phyloP scores from a whole-genome alignment of 2,329 filamentous ascomycete genomes.

The Diplocarpon mali region DNA sequence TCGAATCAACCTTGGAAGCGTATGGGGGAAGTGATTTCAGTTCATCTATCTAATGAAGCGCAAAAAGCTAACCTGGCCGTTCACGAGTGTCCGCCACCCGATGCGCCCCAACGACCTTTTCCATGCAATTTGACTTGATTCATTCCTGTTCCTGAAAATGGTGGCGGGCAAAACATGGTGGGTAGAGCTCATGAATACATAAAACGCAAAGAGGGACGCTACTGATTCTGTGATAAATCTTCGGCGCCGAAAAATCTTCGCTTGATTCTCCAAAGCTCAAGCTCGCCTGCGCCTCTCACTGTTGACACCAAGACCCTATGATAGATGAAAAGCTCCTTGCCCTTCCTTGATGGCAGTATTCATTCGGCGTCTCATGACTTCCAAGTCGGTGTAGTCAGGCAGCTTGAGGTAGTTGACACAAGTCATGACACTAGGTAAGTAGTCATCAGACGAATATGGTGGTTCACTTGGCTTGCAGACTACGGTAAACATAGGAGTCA shows the following conservation, averaged over 20 bases:
- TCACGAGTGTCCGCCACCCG: constrained; percentile 16
- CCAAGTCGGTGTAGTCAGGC: constrained; percentile 78
- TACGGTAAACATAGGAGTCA: constrained; percentile 97
- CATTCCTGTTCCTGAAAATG: constrained; percentile 9
- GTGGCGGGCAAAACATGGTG: constrained; percentile 5
- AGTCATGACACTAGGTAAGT: constrained; percentile 99
- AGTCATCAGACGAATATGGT: constrained; percentile 89
- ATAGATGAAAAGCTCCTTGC: constrained; percentile 94
- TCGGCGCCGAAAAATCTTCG: not conserved
- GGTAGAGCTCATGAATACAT: constrained; percentile 22
- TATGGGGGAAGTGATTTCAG: not conserved
- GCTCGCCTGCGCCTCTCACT: not conserved
- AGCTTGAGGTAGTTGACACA: constrained; percentile 99
- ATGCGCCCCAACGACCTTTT: constrained; percentile 28
- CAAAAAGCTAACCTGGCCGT: constrained; percentile 16
- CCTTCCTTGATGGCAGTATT: constrained; percentile 85
- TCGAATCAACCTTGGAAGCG: not conserved
- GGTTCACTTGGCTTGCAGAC: constrained; percentile 98
- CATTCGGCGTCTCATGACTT: constrained; percentile 67
- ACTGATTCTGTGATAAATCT: constrained; percentile 16
- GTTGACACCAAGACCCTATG: constrained; percentile 36
- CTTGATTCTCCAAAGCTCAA: not conserved
- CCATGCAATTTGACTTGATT: constrained; percentile 26
- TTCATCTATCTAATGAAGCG: constrained; percentile 23
- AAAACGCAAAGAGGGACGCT: constrained; percentile 18